Evolutionary conservation across 305 asterid genomes (phyloP).

Genomic region (Striga hermonthica): DNA sequence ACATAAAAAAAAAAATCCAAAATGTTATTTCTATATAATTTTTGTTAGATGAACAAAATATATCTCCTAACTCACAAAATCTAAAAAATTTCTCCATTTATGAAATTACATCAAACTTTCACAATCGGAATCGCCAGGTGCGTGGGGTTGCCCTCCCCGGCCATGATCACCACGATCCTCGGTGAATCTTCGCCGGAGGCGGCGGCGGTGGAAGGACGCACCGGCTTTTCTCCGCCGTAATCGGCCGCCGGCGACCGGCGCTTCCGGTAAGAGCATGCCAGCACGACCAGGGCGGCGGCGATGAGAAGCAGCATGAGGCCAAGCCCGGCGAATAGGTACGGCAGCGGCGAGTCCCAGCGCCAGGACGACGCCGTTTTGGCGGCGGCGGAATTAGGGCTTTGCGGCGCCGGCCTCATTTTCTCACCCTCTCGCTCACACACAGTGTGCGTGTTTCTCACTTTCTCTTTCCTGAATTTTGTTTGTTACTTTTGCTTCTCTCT

Average conservation of each 20-base stretch:
- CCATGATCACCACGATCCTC: conserved; percentile 68
- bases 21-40: too few relatives aligned
- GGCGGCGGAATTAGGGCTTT: too few relatives aligned
- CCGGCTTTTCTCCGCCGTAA: conserved; percentile 45
- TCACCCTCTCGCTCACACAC: too few relatives aligned
- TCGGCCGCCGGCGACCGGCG: conserved; percentile 6
- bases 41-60: too few relatives aligned
- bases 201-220: conserved; percentile 5
- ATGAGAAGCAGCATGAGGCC: conserved; percentile 50
- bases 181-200: conserved; percentile 34
- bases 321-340: conserved; percentile 62
- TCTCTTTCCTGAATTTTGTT: too few relatives aligned
- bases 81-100: too few relatives aligned
- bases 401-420: conserved; percentile 19
- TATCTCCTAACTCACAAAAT: too few relatives aligned
- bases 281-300: conserved; percentile 44
- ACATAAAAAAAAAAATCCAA: too few relatives aligned
- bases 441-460: too few relatives aligned
- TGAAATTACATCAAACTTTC: background rate
- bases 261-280: conserved; percentile 56
- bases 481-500: too few relatives aligned
- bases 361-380: conserved; percentile 30
- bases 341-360: conserved; percentile 77
- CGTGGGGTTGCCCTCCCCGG: conserved; percentile 73
- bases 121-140: conserved; percentile 60